phyloP scores from a whole-genome alignment of 495 filamentous ascomycete genomes.

The Penicillium herquei region DNA sequence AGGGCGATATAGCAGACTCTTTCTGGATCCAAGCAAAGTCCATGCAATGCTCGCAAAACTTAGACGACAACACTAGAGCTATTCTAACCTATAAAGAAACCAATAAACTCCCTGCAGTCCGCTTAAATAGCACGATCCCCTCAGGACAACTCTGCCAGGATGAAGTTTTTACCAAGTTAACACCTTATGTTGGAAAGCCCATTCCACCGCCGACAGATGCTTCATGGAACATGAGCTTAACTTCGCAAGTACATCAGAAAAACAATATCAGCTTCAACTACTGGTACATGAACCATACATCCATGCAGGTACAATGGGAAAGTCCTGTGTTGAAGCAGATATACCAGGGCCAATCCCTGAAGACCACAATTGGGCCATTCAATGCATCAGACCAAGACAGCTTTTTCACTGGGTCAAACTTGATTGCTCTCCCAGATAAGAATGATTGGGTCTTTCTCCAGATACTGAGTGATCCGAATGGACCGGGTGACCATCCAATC shows the following conservation, averaged over 20 bases:
- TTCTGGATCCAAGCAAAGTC: constrained; percentile 65
- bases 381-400: background rate
- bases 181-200: no score
- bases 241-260: constrained; percentile 2
- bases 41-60: no score
- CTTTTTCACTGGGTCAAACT: background rate
- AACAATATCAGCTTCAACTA: constrained; percentile 15
- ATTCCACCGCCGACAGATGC: background rate
- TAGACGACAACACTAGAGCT: constrained; percentile 48
- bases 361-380: background rate
- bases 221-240: background rate
- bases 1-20: constrained; percentile 34
- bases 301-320: constrained; percentile 20
- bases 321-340: constrained; percentile 19
- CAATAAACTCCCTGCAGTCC: constrained; percentile 14
- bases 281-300: constrained; percentile 20
- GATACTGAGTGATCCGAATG: constrained; percentile 28
- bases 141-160: constrained; percentile 9
- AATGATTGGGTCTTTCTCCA: constrained; percentile 57
- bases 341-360: constrained; percentile 3
- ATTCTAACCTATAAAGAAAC: constrained; percentile 54
- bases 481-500: constrained; percentile 18
- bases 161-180: background rate
- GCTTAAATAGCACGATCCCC: no score
- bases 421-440: constrained; percentile 36